Evolutionary conservation across 768 basidiomycete species (phyloP).

Genomic region (Rhizopogon vesiculosus): DNA sequence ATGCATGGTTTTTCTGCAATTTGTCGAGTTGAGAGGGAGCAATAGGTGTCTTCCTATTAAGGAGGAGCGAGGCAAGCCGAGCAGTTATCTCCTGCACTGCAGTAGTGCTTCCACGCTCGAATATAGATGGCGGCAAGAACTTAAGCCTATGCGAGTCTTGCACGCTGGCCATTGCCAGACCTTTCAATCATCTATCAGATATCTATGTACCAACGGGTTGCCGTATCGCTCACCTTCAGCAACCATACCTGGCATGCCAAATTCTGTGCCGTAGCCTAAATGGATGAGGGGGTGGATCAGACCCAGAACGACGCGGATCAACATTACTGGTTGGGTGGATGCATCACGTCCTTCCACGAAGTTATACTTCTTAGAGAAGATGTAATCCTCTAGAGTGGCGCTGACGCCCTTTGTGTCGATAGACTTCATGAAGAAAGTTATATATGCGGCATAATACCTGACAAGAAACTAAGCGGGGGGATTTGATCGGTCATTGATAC

Average conservation of each 20-base stretch:
- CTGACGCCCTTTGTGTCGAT: slow-evolving; percentile 13
- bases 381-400: slow-evolving; percentile 18
- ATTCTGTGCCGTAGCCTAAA: slow-evolving; percentile 57
- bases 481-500: not conserved
- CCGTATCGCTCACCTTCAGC: slow-evolving; percentile 45
- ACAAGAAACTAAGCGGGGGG: not conserved
- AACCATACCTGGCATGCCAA: slow-evolving; percentile 54
- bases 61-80: slow-evolving; percentile 3
- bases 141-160: slow-evolving; percentile 34
- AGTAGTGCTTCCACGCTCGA: not conserved
- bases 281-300: slow-evolving; percentile 64
- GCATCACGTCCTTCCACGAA: slow-evolving; percentile 9
- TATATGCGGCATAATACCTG: slow-evolving; percentile 21
- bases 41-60: slow-evolving; percentile 2
- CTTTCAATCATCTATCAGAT: slow-evolving; percentile 2
- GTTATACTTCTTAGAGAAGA: slow-evolving; percentile 25
- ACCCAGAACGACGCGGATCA: slow-evolving; percentile 42
- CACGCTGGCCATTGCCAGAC: slow-evolving; percentile 19
- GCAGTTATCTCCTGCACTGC: not conserved
- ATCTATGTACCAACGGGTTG: not conserved
- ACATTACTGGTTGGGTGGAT: slow-evolving; percentile 41
- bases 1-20: slow-evolving; percentile 33
- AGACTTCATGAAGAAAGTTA: slow-evolving; percentile 18
- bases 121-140: slow-evolving; percentile 12
- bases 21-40: slow-evolving; percentile 31